A percentile compares a stretch with the other conserved stretches of the same genome.
Conservation (phyloP, 1,139 yeast genomes). For the Groenewaldozyma auringiensis region DNA sequence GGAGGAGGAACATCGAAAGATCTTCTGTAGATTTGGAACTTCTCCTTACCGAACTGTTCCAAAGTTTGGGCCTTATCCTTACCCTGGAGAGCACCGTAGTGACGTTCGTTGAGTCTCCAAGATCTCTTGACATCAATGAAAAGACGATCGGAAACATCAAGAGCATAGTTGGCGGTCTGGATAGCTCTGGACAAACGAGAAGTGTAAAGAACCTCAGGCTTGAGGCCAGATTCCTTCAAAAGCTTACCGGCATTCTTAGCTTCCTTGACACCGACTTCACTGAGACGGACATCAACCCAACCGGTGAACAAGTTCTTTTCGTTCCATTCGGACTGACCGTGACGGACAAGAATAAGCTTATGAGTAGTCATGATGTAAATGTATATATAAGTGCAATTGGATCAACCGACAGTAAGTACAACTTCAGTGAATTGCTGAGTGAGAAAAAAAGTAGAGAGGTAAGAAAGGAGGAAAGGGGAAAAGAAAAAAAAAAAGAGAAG, state of each 20-base stretch:
- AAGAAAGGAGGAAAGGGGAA: neutral
- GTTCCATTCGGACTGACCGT: conserved; percentile 99
- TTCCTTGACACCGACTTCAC: conserved; percentile 79
- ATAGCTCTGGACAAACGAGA: conserved; percentile 92
- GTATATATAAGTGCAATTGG: neutral
- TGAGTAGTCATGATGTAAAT: conserved; percentile 17
- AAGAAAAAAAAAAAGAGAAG: conserved; percentile 17
- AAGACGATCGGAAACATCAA: conserved; percentile 80
- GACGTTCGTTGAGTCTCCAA: conserved; percentile 99
- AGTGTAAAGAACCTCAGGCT: conserved; percentile 85
- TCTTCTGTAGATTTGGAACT: conserved; percentile 97
- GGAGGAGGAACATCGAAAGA: conserved; percentile 98
- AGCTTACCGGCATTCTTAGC: conserved; percentile 92
- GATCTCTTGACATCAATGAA: conserved; percentile 91
- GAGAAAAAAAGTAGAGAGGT: neutral
- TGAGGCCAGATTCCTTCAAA: conserved; percentile 75
- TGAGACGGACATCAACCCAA: conserved; percentile 93
- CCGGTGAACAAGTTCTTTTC: conserved; percentile 98
- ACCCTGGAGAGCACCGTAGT: conserved; percentile 98
- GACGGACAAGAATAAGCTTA: conserved; percentile 46
- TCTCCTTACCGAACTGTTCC: conserved; percentile 80
- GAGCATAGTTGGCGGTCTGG: conserved; percentile 95
- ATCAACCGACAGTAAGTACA: neutral
- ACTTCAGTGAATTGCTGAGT: neutral
- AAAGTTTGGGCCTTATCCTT: conserved; percentile 94